Conservation (phyloP, 2,329 filamentous ascomycete species). For the Aphanoascus verrucosus region DNA sequence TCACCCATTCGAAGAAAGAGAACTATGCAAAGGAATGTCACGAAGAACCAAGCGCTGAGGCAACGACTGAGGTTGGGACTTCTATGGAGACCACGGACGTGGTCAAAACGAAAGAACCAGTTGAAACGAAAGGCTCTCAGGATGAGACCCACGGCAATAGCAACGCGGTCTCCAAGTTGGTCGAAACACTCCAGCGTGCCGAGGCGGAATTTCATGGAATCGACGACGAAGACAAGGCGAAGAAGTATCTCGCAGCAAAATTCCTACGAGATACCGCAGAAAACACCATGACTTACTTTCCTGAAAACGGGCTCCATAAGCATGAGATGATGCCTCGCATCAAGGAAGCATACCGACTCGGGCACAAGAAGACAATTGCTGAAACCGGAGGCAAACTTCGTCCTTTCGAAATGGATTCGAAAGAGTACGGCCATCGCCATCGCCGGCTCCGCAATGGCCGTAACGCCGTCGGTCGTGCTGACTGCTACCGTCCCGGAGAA, state of each 20-base stretch:
- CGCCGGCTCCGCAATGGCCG: constrained; percentile 2
- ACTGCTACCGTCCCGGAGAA: constrained; percentile 22
- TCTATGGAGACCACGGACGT: not conserved
- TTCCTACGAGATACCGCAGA: constrained; percentile 38
- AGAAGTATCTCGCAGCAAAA: constrained; percentile 24
- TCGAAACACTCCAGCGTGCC: constrained; percentile 27
- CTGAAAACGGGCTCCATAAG: constrained; percentile 18
- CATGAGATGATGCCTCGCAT: constrained; percentile 27
- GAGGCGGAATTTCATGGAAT: constrained; percentile 29
- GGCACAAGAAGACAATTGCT: constrained; percentile 25
- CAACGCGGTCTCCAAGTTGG: constrained; percentile 8
- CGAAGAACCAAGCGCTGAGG: not conserved
- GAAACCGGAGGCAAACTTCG: constrained; percentile 21
- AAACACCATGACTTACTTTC: constrained; percentile 30
- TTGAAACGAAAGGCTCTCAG: not conserved
- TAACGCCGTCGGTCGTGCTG: constrained; percentile 14
- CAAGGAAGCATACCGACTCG: constrained; percentile 24
- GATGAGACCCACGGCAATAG: not conserved
- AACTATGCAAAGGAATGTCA: not conserved
- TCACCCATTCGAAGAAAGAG: not conserved
- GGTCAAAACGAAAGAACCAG: not conserved
- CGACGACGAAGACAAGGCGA: constrained; percentile 19
- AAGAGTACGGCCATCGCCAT: constrained; percentile 2
- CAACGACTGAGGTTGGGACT: not conserved
- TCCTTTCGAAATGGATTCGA: constrained; percentile 9